Percentiles rank a stretch among this genome's conserved stretches.
Evolutionary conservation across 2,329 filamentous ascomycete genomes (phyloP).

Genomic region (Polychaeton citri): DNA sequence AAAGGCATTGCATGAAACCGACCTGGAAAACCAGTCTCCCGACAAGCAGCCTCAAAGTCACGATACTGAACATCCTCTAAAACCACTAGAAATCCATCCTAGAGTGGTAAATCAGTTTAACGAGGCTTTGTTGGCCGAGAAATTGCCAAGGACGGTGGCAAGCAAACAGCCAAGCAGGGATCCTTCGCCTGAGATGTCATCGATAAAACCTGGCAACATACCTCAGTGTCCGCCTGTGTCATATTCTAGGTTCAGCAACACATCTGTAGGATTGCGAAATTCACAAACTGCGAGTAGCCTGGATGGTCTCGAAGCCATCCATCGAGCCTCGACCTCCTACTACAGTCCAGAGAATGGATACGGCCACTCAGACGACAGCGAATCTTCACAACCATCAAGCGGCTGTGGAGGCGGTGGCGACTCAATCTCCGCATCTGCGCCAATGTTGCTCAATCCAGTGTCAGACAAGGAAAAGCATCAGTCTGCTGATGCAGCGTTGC

Average conservation of each 20-base stretch:
- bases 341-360: no score
- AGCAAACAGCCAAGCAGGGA: constrained; percentile 8
- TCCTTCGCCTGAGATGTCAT: constrained; percentile 5
- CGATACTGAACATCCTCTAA: constrained; percentile 17
- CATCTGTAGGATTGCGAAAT: constrained; percentile 20
- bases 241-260: constrained; percentile 24
- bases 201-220: constrained; percentile 10
- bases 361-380: constrained; percentile 3
- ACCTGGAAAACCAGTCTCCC: constrained; percentile 9
- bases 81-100: no score
- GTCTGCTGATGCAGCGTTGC: constrained; percentile 21
- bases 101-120: no score
- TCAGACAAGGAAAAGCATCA: constrained; percentile 5
- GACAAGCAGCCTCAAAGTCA: constrained; percentile 4
- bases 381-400: constrained; percentile 10
- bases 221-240: constrained; percentile 21
- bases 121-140: constrained; percentile 25
- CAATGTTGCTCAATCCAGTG: constrained; percentile 8
- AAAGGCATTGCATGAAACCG: constrained; percentile 4
- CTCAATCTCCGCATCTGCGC: constrained; percentile 12
- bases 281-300: constrained; percentile 21
- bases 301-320: constrained; percentile 13
- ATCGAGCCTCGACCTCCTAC: constrained; percentile 13
- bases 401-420: constrained; percentile 11
- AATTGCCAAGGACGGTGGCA: constrained; percentile 6